Evolutionary conservation across 2,329 filamentous ascomycete species (phyloP).

Genomic region (Botryotinia convoluta): DNA sequence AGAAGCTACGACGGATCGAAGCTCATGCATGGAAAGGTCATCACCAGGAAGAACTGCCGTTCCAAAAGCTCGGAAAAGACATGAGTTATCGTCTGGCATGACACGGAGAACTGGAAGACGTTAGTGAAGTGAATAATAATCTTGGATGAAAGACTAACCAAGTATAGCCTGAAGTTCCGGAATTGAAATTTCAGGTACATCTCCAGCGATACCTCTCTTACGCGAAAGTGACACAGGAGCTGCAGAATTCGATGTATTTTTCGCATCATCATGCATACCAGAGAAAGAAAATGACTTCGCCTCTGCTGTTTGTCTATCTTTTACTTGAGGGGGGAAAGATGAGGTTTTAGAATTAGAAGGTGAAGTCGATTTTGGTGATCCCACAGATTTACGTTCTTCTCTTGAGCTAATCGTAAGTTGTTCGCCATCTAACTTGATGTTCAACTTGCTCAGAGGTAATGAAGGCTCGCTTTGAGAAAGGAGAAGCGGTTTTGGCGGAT

Average conservation of each 20-base stretch:
- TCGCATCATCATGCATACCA: conserved; percentile 17
- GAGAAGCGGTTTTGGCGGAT: conserved; percentile 70
- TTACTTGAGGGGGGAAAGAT: background rate
- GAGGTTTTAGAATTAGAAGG: background rate
- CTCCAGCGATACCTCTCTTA: conserved; percentile 34
- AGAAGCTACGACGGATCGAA: conserved; percentile 75
- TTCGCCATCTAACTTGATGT: conserved; percentile 63
- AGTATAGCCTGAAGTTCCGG: conserved; percentile 52
- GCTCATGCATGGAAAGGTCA: conserved; percentile 65
- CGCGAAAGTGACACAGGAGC: conserved; percentile 32
- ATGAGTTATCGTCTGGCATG: conserved; percentile 96
- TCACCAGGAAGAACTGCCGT: conserved; percentile 65
- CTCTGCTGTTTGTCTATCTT: conserved; percentile 4
- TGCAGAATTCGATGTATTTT: conserved; percentile 5
- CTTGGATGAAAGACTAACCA: conserved; percentile 40
- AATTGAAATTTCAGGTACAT: conserved; percentile 43
- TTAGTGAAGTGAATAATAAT: conserved; percentile 10
- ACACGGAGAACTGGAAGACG: conserved; percentile 67
- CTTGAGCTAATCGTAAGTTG: conserved; percentile 57
- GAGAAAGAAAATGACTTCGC: conserved; percentile 22
- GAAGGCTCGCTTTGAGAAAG: conserved; percentile 48
- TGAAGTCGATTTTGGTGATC: background rate
- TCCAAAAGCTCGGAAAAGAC: conserved; percentile 87
- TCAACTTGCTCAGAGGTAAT: conserved; percentile 53
- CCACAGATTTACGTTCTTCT: background rate